Evolutionary conservation across 495 filamentous ascomycete species (phyloP), one percentile per base, ranked within the genome.

Genomic region (Darksidea phi): DNA sequence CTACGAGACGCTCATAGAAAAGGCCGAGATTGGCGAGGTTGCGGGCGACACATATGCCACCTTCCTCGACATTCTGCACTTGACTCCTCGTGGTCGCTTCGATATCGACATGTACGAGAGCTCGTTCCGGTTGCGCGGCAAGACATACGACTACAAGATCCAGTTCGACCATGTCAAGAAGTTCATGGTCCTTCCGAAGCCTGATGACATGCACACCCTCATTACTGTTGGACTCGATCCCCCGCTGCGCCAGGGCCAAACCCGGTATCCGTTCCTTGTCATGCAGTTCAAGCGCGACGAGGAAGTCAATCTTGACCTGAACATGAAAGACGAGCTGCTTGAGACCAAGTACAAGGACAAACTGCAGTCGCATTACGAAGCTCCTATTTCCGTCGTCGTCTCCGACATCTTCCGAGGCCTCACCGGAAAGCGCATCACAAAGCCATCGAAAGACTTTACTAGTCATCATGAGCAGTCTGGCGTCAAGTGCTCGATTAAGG

Each of bases 61-160:
- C 13, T 99, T 99, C 81, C 75, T 95, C 71, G 95, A 97, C 75
- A 88, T 97, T 59, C 78, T 99, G 34, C 95, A 97, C 79, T 88
- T 99, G 64, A 99, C 95, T 26, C 94, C 94, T 57, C 91, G 91
- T 41, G 95, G 95, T 72, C 94, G 95, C 50, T 99, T 97, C 81
- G 95, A 97, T 74, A 95, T 97, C 79, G 95, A 97, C 73, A 96
- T 99, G 90, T 99, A 97, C 82, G 95, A 97, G 72, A 84, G 85
- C 0, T 97, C 95, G 5, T 97, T 99, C 83, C 88, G 95, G 57
- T 84, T 99, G 57, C 93, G 95, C 49, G 95, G 95, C 50, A 97
- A 97, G 76, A 99, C 95, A 28, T 99, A 99, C 80, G 95, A 97
- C 79, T 99, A 99, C 84, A 99, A 99, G 81, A 96, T 99, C 62